Percentiles rank a stretch among this genome's conserved stretches.
phyloP scores from a whole-genome alignment of 139 green algal species.

The Tetradesmus lagerheimii region DNA sequence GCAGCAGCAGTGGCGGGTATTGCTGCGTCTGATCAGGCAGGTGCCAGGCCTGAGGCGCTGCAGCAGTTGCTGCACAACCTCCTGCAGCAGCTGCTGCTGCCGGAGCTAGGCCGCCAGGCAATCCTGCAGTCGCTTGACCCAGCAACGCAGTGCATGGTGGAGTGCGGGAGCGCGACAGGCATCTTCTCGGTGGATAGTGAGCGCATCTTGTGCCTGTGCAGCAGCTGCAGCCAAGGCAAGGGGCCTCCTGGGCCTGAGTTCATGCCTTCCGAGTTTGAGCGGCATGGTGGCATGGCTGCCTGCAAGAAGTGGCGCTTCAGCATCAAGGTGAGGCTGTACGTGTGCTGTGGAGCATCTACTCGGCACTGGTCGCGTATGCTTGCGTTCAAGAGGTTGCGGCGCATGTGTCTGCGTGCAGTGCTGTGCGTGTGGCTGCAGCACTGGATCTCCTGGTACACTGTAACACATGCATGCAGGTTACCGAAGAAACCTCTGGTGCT shows the following conservation, averaged over 20 bases:
- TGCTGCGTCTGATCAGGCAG: not conserved
- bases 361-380: too few species aligned
- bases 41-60: not conserved
- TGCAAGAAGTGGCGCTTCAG: conserved; percentile 58
- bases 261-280: conserved; percentile 57
- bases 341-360: too few species aligned
- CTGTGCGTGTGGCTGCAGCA: too few species aligned
- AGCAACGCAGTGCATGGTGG: conserved; percentile 33
- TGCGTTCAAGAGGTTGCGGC: not conserved
- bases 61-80: conserved; percentile 21
- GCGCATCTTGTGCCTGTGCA: conserved; percentile 44
- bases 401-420: not conserved
- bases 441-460: too few species aligned
- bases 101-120: conserved; percentile 23
- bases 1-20: not conserved
- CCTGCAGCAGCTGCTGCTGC: conserved; percentile 35
- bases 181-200: conserved; percentile 39
- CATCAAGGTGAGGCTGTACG: conserved; percentile 40
- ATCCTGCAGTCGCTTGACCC: conserved; percentile 39
- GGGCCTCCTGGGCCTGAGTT: conserved; percentile 30
- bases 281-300: conserved; percentile 45
- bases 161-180: conserved; percentile 27
- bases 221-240: not conserved
- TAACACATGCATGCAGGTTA: too few species aligned
- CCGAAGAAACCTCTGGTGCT: too few species aligned